phyloP scores from a whole-genome alignment of 164 flowering plant species.

The Echeveria elegans region DNA sequence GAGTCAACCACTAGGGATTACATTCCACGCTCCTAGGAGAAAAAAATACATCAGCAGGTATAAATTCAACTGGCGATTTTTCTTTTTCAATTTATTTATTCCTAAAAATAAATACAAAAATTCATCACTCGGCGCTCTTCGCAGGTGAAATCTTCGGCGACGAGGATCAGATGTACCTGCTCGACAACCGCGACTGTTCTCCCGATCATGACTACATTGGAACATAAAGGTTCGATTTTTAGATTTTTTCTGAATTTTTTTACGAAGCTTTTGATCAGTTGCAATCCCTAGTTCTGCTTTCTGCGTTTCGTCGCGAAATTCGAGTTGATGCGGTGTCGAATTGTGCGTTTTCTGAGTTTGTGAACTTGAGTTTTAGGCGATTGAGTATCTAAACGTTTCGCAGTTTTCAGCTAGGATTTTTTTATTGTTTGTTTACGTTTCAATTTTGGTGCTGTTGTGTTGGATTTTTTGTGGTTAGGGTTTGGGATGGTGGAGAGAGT shows the following conservation, averaged over 20 bases:
- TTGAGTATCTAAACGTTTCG: not conserved
- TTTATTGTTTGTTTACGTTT: not conserved
- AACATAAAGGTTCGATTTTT: conserved; percentile 4
- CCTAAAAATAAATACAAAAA: not conserved
- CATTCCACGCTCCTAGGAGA: not conserved
- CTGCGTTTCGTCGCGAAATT: not conserved
- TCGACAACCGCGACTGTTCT: conserved; percentile 1
- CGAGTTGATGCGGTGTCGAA: not conserved
- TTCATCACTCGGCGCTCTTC: not conserved
- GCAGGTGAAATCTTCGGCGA: conserved; percentile 8
- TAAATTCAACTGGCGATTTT: not conserved
- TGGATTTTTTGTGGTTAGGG: not conserved
- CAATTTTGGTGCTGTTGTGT: not conserved
- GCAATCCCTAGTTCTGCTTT: not conserved
- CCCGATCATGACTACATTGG: conserved; percentile 6
- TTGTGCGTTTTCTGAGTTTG: not conserved
- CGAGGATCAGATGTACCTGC: conserved; percentile 7
- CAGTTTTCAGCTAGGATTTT: not conserved
- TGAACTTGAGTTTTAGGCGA: not conserved
- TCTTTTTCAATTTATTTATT: not conserved
- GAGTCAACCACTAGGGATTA: not conserved
- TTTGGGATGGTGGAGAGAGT: too few relatives aligned
- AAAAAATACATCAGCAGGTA: not conserved
- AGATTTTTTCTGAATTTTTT: not conserved
- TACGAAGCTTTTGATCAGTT: not conserved